Evolutionary conservation across 2,329 filamentous ascomycete species (phyloP).

Genomic region (Boeremia exigua): DNA sequence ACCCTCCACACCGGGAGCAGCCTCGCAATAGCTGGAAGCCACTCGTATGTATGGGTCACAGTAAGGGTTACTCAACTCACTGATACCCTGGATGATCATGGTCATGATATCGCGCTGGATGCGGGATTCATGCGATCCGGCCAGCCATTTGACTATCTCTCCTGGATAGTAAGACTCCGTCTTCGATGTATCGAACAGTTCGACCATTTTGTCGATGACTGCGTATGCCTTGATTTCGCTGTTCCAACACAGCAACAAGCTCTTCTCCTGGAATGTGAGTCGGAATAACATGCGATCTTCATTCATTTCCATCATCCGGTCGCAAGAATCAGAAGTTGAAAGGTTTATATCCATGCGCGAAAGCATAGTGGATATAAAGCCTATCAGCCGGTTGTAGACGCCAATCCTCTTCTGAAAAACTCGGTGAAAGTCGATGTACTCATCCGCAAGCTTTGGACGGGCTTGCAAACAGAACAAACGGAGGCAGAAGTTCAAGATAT

Average conservation of each 20-base stretch:
- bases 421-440: conserved; percentile 32
- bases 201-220: conserved; percentile 45
- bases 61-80: conserved; percentile 28
- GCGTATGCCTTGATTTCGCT: conserved; percentile 37
- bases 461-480: conserved; percentile 40
- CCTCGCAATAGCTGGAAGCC: conserved; percentile 41
- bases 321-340: conserved; percentile 11
- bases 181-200: conserved; percentile 40
- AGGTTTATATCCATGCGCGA: conserved; percentile 36
- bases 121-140: conserved; percentile 24
- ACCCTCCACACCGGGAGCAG: conserved; percentile 17
- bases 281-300: conserved; percentile 35
- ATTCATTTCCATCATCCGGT: conserved; percentile 32
- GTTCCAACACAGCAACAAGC: conserved; percentile 36
- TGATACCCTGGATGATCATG: conserved; percentile 41
- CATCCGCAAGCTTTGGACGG: conserved; percentile 17
- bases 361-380: conserved; percentile 37
- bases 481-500: conserved; percentile 39
- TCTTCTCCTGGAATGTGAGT: conserved; percentile 31
- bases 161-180: conserved; percentile 43
- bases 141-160: conserved; percentile 42
- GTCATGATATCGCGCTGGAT: conserved; percentile 25
- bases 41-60: conserved; percentile 43
- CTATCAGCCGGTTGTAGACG: conserved; percentile 41
- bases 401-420: conserved; percentile 40